Base-by-base conservation (phyloP, 2,329 filamentous ascomycete genomes). In the Hyphodiscus sp. region DNA sequence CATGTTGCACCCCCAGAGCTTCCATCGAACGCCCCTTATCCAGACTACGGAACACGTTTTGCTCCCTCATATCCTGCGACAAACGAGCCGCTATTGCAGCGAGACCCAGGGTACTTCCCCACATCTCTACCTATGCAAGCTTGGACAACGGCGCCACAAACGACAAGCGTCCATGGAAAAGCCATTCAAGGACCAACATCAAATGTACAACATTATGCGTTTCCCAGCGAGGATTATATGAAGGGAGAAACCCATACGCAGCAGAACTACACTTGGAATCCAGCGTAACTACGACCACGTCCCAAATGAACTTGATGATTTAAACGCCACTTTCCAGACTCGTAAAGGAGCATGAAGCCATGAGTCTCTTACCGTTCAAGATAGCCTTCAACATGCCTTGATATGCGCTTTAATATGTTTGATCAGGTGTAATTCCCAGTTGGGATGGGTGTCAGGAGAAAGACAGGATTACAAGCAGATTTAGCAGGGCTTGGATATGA, bases 191-290 rank as follows among this genome's bases (percentile, higher is more conserved):
- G 51, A 11, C 48, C 53, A 16, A 50, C 53, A n/a, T 20, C 53
- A 10, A 53, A 47, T n/a, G 47, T 54, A 13, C 59, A 58, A 15
- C 58, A 61, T 29, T 67, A 66, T 48, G 59, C 64, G 10, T 65
- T 60, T 48, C 47, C 60, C 0, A 53, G 42, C 20, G 57, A 62
- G 41, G 54, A 57, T 41, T 65, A 63, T 33, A 50, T 49, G 20
- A 66, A 66, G 48, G 57, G 61, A 18, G 63, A 63, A 44, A 45
- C 20, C 47, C 55, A 45, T 43, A 46, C 49, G 19, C 60, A 62
- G 23, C 54, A 58, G 29, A 62, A 63, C 49, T 67, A 67, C 51
- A 63, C 61, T 5, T 67, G 65, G 63, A 63, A 58, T 52, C 52
- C 59, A 23, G 45, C 56, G 45, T 64, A 50, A 56, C 19, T 26